Evolutionary conservation across 352 stramenopile species (phyloP), one percentile per base, ranked within the genome.

Genomic region (Aphanomyces euteiches): DNA sequence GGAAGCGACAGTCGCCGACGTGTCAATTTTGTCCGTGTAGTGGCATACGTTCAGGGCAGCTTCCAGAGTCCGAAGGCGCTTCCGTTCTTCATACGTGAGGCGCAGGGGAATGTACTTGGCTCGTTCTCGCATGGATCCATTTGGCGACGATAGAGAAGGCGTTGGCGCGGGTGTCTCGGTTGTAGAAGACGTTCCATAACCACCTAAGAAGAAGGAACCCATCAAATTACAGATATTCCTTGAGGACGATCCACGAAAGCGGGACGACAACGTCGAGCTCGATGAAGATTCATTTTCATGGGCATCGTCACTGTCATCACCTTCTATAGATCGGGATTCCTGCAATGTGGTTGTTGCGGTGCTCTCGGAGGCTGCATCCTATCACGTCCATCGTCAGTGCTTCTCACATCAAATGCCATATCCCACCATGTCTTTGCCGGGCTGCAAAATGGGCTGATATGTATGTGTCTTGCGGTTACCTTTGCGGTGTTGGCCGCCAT

Each of bases 101-200:
- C 96, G 91, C 71, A 99, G 76, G n/a, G 96, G 96, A 67, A 98
- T 98, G 78, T 90, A 98, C 79, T 98, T 98, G 74, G 93, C 86
- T 66, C 96, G 86, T 74, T 98, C 93, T 41, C 89, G 75, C 75
- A 98, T 89, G 19, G 28, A 28, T 28, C 28, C 28, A 5, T 59
- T 39, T 2, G 58, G 60, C 4, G 57, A 47, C 39, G 61, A 34
- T 17, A 61, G 37, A 3, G 56, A 12, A 12, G 43, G 43, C 12
- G 7, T 40, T 43, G n/a, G 28, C 28, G 28, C 28, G 28, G 28
- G 28, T 28, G 28, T 28, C 28, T 28, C 28, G 28, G 28, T 28
- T 28, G 28, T 28, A 28, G 28, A 28, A 28, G 28, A 28, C 28
- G 28, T 28, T 28, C 28, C 28, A 28, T 28, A 28, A 28, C 28